Evolutionary conservation across 352 stramenopile genomes (phyloP).

Genomic region (Thalassiosira hispida): DNA sequence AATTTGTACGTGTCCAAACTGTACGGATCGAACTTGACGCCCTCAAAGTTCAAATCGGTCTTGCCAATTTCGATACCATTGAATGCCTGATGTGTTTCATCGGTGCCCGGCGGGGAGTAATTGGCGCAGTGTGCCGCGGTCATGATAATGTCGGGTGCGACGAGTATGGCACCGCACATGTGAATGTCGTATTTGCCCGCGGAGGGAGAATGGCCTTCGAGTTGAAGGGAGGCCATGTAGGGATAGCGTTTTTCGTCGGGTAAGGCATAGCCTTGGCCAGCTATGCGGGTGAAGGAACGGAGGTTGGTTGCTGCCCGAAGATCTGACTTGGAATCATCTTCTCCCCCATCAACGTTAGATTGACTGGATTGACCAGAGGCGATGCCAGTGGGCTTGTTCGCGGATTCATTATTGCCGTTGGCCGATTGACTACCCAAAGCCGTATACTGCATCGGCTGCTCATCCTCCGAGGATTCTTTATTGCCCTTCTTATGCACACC

Average conservation of each 20-base stretch:
- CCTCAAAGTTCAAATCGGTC: constrained; percentile 23
- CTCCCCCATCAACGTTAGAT: neutral
- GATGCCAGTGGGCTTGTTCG: no score
- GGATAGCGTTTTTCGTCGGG: constrained; percentile 13
- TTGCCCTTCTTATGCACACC: neutral
- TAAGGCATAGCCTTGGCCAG: neutral
- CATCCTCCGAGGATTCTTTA: neutral
- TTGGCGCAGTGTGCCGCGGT: constrained; percentile 43
- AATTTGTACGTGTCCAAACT: constrained; percentile 26
- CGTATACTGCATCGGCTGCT: neutral
- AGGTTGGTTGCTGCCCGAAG: constrained; percentile 24
- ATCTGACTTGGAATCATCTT: neutral
- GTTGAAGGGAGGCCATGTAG: constrained; percentile 56
- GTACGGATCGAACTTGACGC: constrained; percentile 13
- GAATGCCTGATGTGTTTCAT: constrained; percentile 34
- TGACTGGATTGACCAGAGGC: no score
- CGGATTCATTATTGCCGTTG: neutral
- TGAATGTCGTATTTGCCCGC: constrained; percentile 34
- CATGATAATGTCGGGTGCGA: constrained; percentile 43
- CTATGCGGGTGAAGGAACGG: constrained; percentile 20
- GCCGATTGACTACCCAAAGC: neutral
- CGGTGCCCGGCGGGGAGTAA: constrained; percentile 20
- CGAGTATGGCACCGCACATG: constrained; percentile 34
- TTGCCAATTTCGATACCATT: constrained; percentile 50
- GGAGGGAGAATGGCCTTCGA: constrained; percentile 27